Evolutionary conservation across 306 rosid species (phyloP).

Genomic region (Arachis hypogaea): DNA sequence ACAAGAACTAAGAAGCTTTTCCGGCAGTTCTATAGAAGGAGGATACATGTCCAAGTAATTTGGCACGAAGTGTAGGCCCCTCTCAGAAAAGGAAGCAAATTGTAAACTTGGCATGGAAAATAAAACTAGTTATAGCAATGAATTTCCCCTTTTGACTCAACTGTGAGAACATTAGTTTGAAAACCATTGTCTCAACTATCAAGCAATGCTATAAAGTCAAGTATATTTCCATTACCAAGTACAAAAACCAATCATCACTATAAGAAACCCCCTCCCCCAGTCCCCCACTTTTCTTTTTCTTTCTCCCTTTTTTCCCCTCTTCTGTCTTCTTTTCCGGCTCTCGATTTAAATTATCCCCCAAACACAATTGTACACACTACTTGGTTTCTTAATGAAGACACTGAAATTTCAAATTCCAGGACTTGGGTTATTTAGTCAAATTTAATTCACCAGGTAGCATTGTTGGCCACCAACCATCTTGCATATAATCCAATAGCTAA

Average conservation of each 20-base stretch:
- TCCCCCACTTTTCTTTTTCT: too few relatives aligned
- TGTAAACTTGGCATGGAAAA: conserved; percentile 10
- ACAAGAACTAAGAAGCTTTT: background rate
- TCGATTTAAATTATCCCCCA: conserved; percentile 22
- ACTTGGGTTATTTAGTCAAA: conserved; percentile 39
- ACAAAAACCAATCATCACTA: conserved; percentile 31
- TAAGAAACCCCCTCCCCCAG: background rate
- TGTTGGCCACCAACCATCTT: conserved; percentile 39
- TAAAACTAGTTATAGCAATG: conserved; percentile 23
- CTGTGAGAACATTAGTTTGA: conserved; percentile 32
- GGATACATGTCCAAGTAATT: background rate
- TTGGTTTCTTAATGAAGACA: conserved; percentile 35
- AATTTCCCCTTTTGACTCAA: conserved; percentile 34
- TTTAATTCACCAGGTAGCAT: conserved; percentile 30
- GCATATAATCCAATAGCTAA: conserved; percentile 41
- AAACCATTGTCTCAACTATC: conserved; percentile 38
- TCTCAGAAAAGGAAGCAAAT: background rate
- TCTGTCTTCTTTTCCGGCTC: too few relatives aligned
- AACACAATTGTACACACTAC: conserved; percentile 32
- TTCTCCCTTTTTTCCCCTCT: background rate
- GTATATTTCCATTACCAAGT: conserved; percentile 38
- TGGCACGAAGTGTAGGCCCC: background rate
- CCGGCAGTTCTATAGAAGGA: conserved; percentile 1
- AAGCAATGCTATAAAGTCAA: conserved; percentile 23
- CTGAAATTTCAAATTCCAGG: conserved; percentile 39